phyloP scores from a whole-genome alignment of 441 rosid genomes.

The Adansonia grandidieri region DNA sequence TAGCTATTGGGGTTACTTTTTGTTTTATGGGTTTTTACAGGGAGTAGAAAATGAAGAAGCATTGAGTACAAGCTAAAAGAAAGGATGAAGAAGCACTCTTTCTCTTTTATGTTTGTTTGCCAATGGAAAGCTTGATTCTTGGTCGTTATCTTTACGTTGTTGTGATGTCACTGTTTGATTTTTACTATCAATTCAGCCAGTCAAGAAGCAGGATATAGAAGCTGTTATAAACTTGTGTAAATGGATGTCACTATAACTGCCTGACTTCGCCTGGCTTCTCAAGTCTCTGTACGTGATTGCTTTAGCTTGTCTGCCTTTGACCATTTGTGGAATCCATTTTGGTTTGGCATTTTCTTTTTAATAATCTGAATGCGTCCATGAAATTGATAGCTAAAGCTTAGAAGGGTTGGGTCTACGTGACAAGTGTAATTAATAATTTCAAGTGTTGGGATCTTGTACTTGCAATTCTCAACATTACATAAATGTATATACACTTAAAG shows the following conservation, averaged over 20 bases:
- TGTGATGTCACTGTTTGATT: not conserved
- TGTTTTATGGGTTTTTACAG: not conserved
- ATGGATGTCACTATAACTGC: not conserved
- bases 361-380: not conserved
- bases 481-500: not conserved
- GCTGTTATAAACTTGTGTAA: not conserved
- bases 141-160: not conserved
- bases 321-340: constrained; percentile 13
- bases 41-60: not conserved
- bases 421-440: not conserved
- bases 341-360: too few relatives aligned
- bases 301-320: constrained; percentile 16
- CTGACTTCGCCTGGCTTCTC: not conserved
- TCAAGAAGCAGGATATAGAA: not conserved
- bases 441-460: not conserved
- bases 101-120: not conserved
- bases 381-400: not conserved
- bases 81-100: not conserved
- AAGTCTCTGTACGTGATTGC: not conserved
- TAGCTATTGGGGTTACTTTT: not conserved
- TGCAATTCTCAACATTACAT: not conserved
- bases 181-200: not conserved
- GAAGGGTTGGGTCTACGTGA: not conserved
- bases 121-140: constrained; percentile 1
- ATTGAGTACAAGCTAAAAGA: not conserved